These are phyloP conservation scores for Thozetella sp. DNA, from an alignment of 495 filamentous ascomycete species.

Conservation along the genomic window DNA sequence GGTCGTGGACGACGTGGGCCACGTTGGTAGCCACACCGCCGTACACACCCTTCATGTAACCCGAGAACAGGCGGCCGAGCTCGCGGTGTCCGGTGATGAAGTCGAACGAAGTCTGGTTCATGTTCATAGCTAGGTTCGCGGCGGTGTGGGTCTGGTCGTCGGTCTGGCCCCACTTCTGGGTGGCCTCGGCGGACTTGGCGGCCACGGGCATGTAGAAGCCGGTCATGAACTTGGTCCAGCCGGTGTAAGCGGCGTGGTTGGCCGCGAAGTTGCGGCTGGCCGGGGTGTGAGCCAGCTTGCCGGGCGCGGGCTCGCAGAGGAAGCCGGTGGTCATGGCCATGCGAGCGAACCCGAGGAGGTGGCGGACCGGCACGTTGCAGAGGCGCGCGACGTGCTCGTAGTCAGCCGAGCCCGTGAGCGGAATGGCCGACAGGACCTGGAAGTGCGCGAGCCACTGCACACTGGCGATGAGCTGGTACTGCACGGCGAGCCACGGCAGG, in stretches of 20 bases:
- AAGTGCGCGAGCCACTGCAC: conserved; percentile 44
- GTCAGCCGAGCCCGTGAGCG: conserved; percentile 29
- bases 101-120: conserved; percentile 1
- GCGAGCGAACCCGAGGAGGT: conserved; percentile 32
- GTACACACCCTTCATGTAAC: not conserved
- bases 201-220: conserved; percentile 29
- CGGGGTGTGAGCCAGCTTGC: conserved; percentile 33
- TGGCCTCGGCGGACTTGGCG: conserved; percentile 35
- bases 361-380: conserved; percentile 26
- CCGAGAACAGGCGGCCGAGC: not conserved
- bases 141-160: conserved; percentile 13
- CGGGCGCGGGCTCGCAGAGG: conserved; percentile 32
- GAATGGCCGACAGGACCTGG: conserved; percentile 44
- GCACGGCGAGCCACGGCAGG: no score
- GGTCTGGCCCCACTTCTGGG: conserved; percentile 21
- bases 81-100: not conserved
- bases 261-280: conserved; percentile 37
- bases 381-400: conserved; percentile 38
- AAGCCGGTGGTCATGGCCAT: conserved; percentile 38
- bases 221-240: conserved; percentile 39
- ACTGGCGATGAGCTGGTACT: conserved; percentile 40
- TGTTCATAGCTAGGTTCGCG: conserved; percentile 24
- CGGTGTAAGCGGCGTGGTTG: conserved; percentile 27
- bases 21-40: not conserved
- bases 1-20: not conserved